phyloP scores from a whole-genome alignment of 345 rosid species.

The Stellera chamaejasme region DNA sequence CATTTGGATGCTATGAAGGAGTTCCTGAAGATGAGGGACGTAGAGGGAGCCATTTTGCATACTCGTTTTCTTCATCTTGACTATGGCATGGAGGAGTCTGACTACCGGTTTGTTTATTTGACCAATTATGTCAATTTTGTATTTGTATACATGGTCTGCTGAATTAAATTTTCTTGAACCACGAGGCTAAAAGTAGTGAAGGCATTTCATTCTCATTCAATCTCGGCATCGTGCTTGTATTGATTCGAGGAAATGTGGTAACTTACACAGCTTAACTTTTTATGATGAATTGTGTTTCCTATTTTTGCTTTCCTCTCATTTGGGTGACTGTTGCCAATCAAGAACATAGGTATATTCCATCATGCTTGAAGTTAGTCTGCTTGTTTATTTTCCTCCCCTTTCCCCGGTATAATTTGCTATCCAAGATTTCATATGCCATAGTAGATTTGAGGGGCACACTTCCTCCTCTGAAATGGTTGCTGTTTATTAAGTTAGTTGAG shows the following conservation, averaged over 20 bases:
- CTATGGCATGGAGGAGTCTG: conserved; percentile 58
- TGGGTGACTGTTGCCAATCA: no score
- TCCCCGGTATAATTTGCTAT: no score
- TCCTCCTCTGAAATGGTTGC: no score
- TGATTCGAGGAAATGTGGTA: not conserved
- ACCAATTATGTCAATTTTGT: not conserved
- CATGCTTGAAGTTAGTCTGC: not conserved
- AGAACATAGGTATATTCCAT: no score
- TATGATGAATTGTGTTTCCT: not conserved
- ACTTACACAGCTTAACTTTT: not conserved
- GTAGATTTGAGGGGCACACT: no score
- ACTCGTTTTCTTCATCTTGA: conserved; percentile 64
- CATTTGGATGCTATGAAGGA: conserved; percentile 64
- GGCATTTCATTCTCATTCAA: not conserved
- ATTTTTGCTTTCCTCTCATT: no score
- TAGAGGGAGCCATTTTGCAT: conserved; percentile 42
- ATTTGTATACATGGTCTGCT: no score
- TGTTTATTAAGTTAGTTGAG: no score
- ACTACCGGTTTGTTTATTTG: conserved; percentile 46
- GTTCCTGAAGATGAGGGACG: conserved; percentile 36
- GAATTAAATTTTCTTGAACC: no score
- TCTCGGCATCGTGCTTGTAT: not conserved
- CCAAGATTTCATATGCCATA: no score
- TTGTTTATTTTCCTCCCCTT: no score
- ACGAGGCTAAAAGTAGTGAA: no score